Percentiles rank a stretch among this genome's conserved stretches.
Conservation (phyloP, 768 basidiomycete species). For the Lyophyllum atratum region DNA sequence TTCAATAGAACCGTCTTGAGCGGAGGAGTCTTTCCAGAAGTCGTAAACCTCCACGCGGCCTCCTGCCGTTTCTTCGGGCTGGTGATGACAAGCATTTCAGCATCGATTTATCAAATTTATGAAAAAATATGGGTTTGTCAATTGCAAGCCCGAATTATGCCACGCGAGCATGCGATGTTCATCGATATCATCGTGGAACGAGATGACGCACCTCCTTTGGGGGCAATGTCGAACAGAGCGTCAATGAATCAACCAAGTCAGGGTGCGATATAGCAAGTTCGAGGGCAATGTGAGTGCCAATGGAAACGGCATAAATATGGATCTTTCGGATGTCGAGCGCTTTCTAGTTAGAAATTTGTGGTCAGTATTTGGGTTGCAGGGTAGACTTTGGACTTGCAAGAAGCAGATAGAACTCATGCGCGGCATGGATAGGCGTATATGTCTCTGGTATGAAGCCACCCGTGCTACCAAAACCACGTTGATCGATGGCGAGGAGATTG, state of each 20-base stretch:
- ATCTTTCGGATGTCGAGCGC: background rate
- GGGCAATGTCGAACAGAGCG: slow-evolving; percentile 5
- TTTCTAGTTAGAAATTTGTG: background rate
- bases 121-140: background rate
- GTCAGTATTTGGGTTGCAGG: background rate
- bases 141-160: background rate
- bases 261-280: slow-evolving; percentile 8
- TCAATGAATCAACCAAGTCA: slow-evolving; percentile 3
- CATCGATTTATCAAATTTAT: no score
- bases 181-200: background rate
- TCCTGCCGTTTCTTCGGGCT: slow-evolving; percentile 10
- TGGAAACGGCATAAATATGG: slow-evolving; percentile 9
- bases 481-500: slow-evolving; percentile 38
- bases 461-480: slow-evolving; percentile 35
- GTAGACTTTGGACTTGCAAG: slow-evolving; percentile 26
- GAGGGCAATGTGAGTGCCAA: slow-evolving; percentile 9
- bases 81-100: background rate
- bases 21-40: slow-evolving; percentile 5
- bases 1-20: background rate
- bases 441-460: slow-evolving; percentile 24
- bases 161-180: background rate
- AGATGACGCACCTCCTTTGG: slow-evolving; percentile 6
- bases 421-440: slow-evolving; percentile 29
- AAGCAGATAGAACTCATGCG: slow-evolving; percentile 31
- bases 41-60: slow-evolving; percentile 10